Percentiles rank a stretch among this genome's conserved stretches.
These are phyloP conservation scores for Echium plantagineum DNA, from an alignment of 257 asterid genomes.

Conservation along the genomic window DNA sequence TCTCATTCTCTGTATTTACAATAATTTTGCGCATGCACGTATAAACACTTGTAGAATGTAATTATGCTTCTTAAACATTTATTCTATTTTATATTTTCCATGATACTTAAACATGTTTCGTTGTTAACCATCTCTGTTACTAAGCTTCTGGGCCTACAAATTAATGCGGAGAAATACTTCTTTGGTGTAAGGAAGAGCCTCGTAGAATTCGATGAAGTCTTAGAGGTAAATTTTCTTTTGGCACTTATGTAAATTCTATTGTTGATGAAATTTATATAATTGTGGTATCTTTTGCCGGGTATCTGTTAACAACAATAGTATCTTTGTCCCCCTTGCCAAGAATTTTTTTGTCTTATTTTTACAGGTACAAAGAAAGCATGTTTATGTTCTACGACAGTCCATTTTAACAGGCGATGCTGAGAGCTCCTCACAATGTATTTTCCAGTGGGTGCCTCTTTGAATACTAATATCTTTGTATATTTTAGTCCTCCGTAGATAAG, in stretches of 20 bases:
- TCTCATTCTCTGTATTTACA: slow-evolving; percentile 3
- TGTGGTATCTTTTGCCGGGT: not conserved
- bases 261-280: not conserved
- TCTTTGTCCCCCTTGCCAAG: not conserved
- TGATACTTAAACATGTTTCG: slow-evolving; percentile 6
- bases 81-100: not conserved
- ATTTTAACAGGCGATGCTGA: slow-evolving; percentile 75
- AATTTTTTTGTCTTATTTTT: slow-evolving; percentile 11
- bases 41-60: not conserved
- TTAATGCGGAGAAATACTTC: slow-evolving; percentile 85
- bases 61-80: not conserved
- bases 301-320: not conserved
- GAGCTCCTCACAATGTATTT: slow-evolving; percentile 73
- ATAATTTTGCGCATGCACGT: not conserved
- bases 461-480: not conserved
- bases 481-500: not conserved
- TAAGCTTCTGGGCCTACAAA: slow-evolving; percentile 87
- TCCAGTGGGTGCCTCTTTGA: slow-evolving; percentile 49
- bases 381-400: slow-evolving; percentile 88
- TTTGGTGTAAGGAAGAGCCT: slow-evolving; percentile 90
- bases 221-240: slow-evolving; percentile 56
- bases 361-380: slow-evolving; percentile 96
- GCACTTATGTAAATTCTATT: not conserved
- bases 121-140: slow-evolving; percentile 7
- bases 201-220: slow-evolving; percentile 96